Percentiles rank a stretch among this genome's conserved stretches.
These are phyloP conservation scores for Suillus discolor DNA, from an alignment of 768 basidiomycete species.

Conservation along the genomic window DNA sequence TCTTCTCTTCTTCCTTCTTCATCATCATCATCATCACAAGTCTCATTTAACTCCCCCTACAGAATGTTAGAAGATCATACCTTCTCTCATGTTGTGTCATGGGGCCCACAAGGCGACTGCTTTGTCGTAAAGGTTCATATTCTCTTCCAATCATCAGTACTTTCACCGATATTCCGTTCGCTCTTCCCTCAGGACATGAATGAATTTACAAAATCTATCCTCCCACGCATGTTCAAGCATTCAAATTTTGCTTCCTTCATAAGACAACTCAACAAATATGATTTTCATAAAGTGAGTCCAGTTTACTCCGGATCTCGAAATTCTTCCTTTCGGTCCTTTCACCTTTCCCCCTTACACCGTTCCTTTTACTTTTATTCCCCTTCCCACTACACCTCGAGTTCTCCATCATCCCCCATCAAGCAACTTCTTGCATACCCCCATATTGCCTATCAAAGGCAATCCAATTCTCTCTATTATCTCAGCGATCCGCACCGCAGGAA, in stretches of 20 bases:
- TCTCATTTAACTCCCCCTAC: background rate
- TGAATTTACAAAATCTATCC: constrained; percentile 89
- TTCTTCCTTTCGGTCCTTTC: constrained; percentile 18
- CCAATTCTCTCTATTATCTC: background rate
- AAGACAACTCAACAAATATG: constrained; percentile 93
- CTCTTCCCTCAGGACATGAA: constrained; percentile 91
- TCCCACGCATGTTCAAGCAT: constrained; percentile 93
- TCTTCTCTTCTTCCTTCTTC: constrained; percentile 7
- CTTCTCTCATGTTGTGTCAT: constrained; percentile 74
- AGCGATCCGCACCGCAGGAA: background rate
- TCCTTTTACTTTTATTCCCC: background rate
- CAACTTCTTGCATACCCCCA: background rate
- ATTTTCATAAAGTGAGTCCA: constrained; percentile 88
- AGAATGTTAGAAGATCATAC: constrained; percentile 89
- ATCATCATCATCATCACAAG: background rate
- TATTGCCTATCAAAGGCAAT: background rate
- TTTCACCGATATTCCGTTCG: constrained; percentile 7
- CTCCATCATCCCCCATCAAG: background rate
- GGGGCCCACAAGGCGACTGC: constrained; percentile 83
- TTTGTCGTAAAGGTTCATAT: constrained; percentile 78
- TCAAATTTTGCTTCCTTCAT: constrained; percentile 94
- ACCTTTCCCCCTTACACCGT: constrained; percentile 4
- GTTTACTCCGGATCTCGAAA: constrained; percentile 2
- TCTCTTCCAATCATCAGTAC: background rate
- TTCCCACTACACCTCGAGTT: background rate